These are phyloP conservation scores for Lipomyces kockii DNA, from an alignment of 805 yeast genomes.

Conservation along the genomic window DNA sequence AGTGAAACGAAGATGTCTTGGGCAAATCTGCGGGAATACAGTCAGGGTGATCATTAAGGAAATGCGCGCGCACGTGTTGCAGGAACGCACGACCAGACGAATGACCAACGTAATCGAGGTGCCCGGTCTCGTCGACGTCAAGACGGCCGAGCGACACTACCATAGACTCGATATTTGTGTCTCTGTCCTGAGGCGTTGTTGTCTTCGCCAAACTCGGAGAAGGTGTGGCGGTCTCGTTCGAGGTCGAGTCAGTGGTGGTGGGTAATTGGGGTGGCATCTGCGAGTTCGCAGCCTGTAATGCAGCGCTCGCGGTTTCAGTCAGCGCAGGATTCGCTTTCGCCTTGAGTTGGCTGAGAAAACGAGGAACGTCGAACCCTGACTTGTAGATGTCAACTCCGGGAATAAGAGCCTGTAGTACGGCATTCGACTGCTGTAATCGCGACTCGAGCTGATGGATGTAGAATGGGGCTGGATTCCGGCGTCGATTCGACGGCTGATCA, in stretches of 20 bases:
- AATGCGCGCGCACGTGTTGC: conserved; percentile 38
- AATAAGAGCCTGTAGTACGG: conserved; percentile 45
- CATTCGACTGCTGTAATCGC: conserved; percentile 47
- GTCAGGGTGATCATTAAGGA: conserved; percentile 35
- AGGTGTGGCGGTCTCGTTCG: not conserved
- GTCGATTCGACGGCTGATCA: conserved; percentile 71
- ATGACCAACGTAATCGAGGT: conserved; percentile 38
- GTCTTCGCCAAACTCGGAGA: conserved; percentile 7
- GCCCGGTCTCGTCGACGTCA: conserved; percentile 40
- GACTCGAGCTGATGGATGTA: conserved; percentile 45
- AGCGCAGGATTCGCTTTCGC: conserved; percentile 6
- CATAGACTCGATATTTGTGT: conserved; percentile 40
- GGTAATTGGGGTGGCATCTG: conserved; percentile 1
- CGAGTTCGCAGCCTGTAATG: conserved; percentile 15
- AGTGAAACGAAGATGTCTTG: not conserved
- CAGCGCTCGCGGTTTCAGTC: conserved; percentile 19
- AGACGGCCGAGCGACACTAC: conserved; percentile 39
- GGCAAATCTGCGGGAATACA: conserved; percentile 32
- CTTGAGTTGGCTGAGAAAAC: conserved; percentile 36
- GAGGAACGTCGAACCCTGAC: conserved; percentile 42
- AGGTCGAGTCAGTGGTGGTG: not conserved
- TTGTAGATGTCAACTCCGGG: conserved; percentile 50
- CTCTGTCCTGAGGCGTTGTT: conserved; percentile 14
- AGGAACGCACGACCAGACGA: conserved; percentile 39
- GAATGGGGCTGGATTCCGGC: conserved; percentile 46